These are phyloP conservation scores for Leucaena leucocephala DNA, from an alignment of 306 rosid genomes.

Conservation along the genomic window DNA sequence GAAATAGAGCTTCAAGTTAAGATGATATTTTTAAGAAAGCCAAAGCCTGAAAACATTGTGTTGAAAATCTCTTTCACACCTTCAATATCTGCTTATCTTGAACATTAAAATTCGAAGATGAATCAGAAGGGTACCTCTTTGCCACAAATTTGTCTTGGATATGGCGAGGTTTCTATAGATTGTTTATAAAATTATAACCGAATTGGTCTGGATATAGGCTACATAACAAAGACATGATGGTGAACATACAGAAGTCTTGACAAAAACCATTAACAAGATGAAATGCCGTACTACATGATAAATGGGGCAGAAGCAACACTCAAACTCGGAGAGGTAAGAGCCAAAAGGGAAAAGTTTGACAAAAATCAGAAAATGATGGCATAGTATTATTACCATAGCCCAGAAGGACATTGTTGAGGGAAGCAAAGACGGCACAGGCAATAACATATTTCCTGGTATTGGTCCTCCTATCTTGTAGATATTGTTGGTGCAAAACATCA, in stretches of 20 bases:
- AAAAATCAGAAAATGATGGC: constrained; percentile 27
- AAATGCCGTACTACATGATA: constrained; percentile 21
- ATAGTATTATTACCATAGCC: constrained; percentile 74
- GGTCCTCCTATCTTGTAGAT: constrained; percentile 42
- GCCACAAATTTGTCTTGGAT: not conserved
- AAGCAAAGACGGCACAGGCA: constrained; percentile 92
- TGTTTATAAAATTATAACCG: constrained; percentile 4
- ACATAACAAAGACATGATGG: constrained; percentile 13
- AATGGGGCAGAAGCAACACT: constrained; percentile 5
- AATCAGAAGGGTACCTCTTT: not conserved
- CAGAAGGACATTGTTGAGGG: constrained; percentile 92
- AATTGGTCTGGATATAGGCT: constrained; percentile 11
- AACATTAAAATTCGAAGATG: not conserved
- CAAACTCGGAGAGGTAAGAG: not conserved
- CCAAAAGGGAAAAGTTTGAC: not conserved
- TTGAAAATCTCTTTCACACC: not conserved
- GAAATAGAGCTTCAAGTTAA: constrained; percentile 18
- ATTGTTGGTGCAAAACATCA: constrained; percentile 52
- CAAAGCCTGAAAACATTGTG: not conserved
- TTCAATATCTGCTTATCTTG: too few species aligned
- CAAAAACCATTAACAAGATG: constrained; percentile 18
- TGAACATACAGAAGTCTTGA: not conserved
- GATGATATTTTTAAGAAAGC: not conserved
- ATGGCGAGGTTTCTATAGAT: not conserved
- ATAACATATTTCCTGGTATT: constrained; percentile 71